These are phyloP conservation scores for Leptographium galeiforme DNA, from an alignment of 2,329 filamentous ascomycete species.

Conservation along the genomic window DNA sequence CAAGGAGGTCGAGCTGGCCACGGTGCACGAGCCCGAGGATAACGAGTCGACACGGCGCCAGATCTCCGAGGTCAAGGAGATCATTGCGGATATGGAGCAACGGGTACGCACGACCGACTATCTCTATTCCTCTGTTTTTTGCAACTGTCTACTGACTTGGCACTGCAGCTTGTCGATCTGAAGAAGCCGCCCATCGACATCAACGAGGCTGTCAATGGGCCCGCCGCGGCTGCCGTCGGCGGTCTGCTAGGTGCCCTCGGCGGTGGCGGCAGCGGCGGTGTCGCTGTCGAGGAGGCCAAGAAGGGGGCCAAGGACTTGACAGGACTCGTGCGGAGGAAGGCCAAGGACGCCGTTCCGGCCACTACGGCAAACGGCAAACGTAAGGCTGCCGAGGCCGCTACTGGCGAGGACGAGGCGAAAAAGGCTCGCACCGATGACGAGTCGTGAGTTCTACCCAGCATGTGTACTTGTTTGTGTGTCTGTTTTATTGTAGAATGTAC, in stretches of 20 bases:
- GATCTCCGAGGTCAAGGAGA: slow-evolving; percentile 63
- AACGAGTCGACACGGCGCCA: slow-evolving; percentile 47
- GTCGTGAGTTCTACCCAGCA: neutral
- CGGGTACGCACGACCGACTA: slow-evolving; percentile 35
- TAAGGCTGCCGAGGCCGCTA: slow-evolving; percentile 24
- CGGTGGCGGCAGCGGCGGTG: slow-evolving; percentile 47
- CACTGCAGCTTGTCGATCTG: slow-evolving; percentile 52
- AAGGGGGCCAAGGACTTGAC: slow-evolving; percentile 61
- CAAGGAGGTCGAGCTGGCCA: slow-evolving; percentile 53
- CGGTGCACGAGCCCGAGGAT: slow-evolving; percentile 50
- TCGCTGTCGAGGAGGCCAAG: slow-evolving; percentile 57
- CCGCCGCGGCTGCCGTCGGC: slow-evolving; percentile 33
- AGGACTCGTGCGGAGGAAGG: slow-evolving; percentile 59
- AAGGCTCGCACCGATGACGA: slow-evolving; percentile 16
- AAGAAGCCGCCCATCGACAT: slow-evolving; percentile 48
- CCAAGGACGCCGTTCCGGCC: slow-evolving; percentile 20
- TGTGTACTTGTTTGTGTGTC: neutral
- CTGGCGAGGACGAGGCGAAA: slow-evolving; percentile 20
- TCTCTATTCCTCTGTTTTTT: neutral
- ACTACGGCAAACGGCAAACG: slow-evolving; percentile 17
- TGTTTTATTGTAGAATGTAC: neutral
- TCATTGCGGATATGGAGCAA: slow-evolving; percentile 67
- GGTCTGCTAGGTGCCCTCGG: slow-evolving; percentile 45
- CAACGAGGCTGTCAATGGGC: slow-evolving; percentile 38
- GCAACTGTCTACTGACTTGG: neutral